Evolutionary conservation across 1,284 basidiomycete genomes (phyloP).

Genomic region (Trichosporon asahii): DNA sequence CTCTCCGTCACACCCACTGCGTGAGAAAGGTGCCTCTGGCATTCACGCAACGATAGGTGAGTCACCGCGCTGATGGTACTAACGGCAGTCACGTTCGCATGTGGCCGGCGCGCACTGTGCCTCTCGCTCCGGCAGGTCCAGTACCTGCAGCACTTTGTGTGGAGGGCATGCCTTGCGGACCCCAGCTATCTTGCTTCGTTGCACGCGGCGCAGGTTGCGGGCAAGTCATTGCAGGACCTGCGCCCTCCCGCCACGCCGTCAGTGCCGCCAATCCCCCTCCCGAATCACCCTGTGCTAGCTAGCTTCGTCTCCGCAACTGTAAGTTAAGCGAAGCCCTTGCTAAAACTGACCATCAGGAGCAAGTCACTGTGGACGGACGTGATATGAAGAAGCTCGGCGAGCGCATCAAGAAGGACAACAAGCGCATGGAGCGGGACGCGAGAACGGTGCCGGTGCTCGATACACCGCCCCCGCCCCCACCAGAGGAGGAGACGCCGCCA

Average conservation of each 20-base stretch:
- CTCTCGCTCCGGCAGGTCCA: conserved; percentile 79
- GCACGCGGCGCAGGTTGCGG: background rate
- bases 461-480: background rate
- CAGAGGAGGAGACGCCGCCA: background rate
- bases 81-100: conserved; percentile 16
- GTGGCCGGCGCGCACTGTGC: conserved; percentile 59
- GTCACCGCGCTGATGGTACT: conserved; percentile 18
- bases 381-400: conserved; percentile 3
- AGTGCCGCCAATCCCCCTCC: background rate
- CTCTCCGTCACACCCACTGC: conserved; percentile 69
- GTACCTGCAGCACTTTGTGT: conserved; percentile 78
- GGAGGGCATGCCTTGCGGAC: conserved; percentile 66
- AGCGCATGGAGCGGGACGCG: background rate
- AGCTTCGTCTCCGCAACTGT: background rate
- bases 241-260: background rate
- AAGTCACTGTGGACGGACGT: background rate
- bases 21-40: conserved; percentile 60
- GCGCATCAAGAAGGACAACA: background rate
- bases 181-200: conserved; percentile 18
- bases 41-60: conserved; percentile 68
- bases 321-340: background rate
- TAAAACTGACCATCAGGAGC: background rate
- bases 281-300: background rate
- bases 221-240: background rate
- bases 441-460: background rate